Evolutionary conservation across 768 basidiomycete genomes (phyloP).

Genomic region (Leccinum aurantiacum): DNA sequence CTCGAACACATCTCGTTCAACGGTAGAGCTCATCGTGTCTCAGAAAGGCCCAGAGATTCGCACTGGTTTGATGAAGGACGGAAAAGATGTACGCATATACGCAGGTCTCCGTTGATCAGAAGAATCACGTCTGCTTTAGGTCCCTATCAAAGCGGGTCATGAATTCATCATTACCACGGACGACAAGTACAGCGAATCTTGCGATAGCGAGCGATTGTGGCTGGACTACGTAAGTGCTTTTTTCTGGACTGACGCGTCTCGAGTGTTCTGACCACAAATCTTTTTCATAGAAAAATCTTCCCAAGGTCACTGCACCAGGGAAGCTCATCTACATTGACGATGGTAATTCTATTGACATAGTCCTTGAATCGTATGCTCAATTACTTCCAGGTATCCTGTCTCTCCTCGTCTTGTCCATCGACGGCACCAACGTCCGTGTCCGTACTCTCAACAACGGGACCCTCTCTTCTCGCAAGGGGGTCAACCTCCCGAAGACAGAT

Average conservation of each 20-base stretch:
- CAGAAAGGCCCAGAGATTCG: slow-evolving; percentile 99
- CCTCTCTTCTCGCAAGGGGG: slow-evolving; percentile 96
- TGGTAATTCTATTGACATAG: slow-evolving; percentile 44
- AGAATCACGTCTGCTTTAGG: slow-evolving; percentile 41
- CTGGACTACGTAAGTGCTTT: slow-evolving; percentile 82
- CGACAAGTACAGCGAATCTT: slow-evolving; percentile 69
- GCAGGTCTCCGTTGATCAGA: background rate
- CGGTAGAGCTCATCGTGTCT: slow-evolving; percentile 8
- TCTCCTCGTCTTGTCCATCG: slow-evolving; percentile 88
- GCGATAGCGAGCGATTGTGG: slow-evolving; percentile 84
- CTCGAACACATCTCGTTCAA: background rate
- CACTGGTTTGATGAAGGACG: slow-evolving; percentile 88
- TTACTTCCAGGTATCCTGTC: slow-evolving; percentile 66
- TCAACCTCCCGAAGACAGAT: slow-evolving; percentile 96
- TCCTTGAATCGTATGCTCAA: slow-evolving; percentile 7
- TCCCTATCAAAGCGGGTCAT: slow-evolving; percentile 85
- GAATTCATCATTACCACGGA: slow-evolving; percentile 92
- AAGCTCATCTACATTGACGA: slow-evolving; percentile 98
- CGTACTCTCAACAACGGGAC: slow-evolving; percentile 88
- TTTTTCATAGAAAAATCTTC: slow-evolving; percentile 68
- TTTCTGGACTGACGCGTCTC: background rate
- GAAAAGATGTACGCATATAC: slow-evolving; percentile 69
- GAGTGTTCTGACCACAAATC: background rate
- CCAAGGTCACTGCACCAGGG: slow-evolving; percentile 95
- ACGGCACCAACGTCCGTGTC: slow-evolving; percentile 77